Conservation (phyloP, 2,329 filamentous ascomycete genomes). For the Biscogniauxia mediterranea region DNA sequence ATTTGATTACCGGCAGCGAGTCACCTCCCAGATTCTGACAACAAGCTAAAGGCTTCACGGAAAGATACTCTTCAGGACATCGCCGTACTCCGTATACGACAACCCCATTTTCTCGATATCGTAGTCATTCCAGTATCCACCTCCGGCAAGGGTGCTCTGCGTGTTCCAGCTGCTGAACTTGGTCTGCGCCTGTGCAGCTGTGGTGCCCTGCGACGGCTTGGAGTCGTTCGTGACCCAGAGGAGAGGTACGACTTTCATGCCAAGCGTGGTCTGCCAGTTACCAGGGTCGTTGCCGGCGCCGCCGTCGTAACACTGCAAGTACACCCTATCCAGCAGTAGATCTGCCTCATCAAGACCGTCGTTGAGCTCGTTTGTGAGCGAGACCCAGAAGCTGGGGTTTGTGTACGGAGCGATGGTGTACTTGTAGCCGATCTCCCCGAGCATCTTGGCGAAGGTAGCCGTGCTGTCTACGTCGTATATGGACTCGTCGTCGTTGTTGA, state of each 20-base stretch:
- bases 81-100: constrained; percentile 33
- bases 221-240: constrained; percentile 46
- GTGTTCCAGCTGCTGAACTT: constrained; percentile 37
- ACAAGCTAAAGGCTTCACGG: constrained; percentile 8
- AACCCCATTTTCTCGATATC: constrained; percentile 45
- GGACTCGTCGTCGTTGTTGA: constrained; percentile 46
- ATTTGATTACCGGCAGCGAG: no score
- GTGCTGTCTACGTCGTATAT: constrained; percentile 43
- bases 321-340: constrained; percentile 39
- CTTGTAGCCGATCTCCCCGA: constrained; percentile 40
- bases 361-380: constrained; percentile 32
- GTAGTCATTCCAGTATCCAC: constrained; percentile 47
- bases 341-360: constrained; percentile 21
- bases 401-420: constrained; percentile 45
- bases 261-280: constrained; percentile 37
- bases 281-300: constrained; percentile 40
- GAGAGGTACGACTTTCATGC: constrained; percentile 42
- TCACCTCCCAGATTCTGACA: not conserved
- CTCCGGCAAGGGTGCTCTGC: constrained; percentile 34
- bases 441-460: constrained; percentile 41
- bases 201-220: constrained; percentile 41
- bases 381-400: constrained; percentile 38
- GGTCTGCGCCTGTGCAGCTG: constrained; percentile 35
- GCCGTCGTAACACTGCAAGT: constrained; percentile 46
- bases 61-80: constrained; percentile 24